Evolutionary conservation across 73 alveolate genomes (phyloP).

Genomic region (Symbiodinium natans): DNA sequence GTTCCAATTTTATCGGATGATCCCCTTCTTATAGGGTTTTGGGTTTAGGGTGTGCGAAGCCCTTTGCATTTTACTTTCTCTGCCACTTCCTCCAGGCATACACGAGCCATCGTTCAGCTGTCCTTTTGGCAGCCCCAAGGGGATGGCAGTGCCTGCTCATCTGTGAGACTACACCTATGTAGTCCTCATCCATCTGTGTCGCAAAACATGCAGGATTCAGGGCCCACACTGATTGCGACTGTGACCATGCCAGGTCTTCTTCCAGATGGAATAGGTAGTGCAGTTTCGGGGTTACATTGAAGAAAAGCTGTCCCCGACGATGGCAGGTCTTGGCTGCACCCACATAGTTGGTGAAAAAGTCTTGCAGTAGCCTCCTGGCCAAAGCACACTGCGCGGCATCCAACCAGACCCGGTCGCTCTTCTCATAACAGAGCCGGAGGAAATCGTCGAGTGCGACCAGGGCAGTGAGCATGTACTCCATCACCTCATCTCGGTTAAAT

Average conservation of each 20-base stretch:
- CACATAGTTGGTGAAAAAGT: neutral
- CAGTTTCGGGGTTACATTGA: neutral
- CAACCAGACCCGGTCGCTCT: neutral
- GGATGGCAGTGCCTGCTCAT: neutral
- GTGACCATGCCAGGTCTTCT: neutral
- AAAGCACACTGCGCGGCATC: neutral
- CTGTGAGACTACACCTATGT: neutral
- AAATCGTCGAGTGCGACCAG: neutral
- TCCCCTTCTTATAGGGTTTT: too few relatives aligned
- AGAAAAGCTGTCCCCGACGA: neutral
- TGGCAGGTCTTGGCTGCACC: neutral
- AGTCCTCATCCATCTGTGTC: neutral
- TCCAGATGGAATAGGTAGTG: neutral
- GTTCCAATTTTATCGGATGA: too few relatives aligned
- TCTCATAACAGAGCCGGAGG: neutral
- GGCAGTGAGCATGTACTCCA: too few relatives aligned
- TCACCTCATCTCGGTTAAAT: neutral
- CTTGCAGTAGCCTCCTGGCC: neutral
- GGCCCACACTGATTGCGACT: neutral
- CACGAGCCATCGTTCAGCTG: neutral
- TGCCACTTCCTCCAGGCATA: neutral
- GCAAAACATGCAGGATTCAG: neutral
- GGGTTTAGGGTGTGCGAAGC: too few relatives aligned
- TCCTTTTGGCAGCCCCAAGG: neutral
- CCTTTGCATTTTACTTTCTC: too few relatives aligned